Evolutionary conservation across 176 grass and related monocot genomes (phyloP).

Genomic region (Eragrostis curvula): DNA sequence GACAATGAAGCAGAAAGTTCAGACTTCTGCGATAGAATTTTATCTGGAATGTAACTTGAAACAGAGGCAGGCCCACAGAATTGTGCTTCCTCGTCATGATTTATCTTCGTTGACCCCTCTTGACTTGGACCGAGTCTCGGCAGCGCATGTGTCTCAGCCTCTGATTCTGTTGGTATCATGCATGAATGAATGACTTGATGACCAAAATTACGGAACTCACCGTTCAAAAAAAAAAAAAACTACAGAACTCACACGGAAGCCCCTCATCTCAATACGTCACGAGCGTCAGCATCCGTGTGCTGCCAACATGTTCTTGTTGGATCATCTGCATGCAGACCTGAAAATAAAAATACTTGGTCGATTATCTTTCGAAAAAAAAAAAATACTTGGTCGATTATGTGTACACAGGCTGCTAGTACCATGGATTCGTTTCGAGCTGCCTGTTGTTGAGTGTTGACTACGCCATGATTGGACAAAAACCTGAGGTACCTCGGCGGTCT

Average conservation of each 20-base stretch:
- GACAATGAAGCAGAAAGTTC: not conserved
- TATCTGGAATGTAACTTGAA: not conserved
- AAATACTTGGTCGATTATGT: too few species aligned
- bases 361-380: too few species aligned
- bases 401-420: not conserved
- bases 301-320: not conserved
- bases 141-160: not conserved
- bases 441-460: not conserved
- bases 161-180: not conserved
- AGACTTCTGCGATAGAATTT: not conserved
- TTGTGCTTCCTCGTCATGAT: not conserved
- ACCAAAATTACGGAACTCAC: not conserved
- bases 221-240: too few species aligned
- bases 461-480: not conserved
- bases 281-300: not conserved
- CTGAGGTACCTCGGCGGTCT: not conserved
- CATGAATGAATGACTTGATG: not conserved
- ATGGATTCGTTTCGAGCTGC: not conserved
- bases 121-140: slow-evolving; percentile 20
- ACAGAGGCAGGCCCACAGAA: not conserved
- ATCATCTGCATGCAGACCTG: not conserved
- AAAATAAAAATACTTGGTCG: too few species aligned
- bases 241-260: slow-evolving; percentile 3
- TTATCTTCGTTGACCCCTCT: not conserved
- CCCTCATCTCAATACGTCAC: not conserved